These are phyloP conservation scores for Alternaria infectoria DNA, from an alignment of 2,329 filamentous ascomycete species.

Conservation along the genomic window DNA sequence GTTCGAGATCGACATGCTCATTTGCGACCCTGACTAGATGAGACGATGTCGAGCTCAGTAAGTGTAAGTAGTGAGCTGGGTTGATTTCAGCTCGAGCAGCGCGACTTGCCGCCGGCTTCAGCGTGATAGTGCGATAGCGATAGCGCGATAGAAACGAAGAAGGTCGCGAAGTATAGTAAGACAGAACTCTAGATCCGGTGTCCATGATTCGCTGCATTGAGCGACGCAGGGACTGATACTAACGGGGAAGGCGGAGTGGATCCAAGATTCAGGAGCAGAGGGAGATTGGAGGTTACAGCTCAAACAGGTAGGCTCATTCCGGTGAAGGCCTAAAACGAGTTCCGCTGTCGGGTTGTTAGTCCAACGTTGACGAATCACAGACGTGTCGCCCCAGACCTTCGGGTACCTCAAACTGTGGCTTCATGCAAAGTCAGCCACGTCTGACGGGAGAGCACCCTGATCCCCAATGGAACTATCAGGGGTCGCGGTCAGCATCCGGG, in stretches of 20 bases:
- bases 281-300: neutral
- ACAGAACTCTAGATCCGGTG: conserved; percentile 14
- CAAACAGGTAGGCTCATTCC: conserved; percentile 11
- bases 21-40: neutral
- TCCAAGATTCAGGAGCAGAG: conserved; percentile 2
- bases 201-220: neutral
- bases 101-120: neutral
- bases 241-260: conserved; percentile 10
- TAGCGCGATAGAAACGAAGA: neutral
- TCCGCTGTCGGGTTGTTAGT: conserved; percentile 17
- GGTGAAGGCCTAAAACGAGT: conserved; percentile 12
- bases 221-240: neutral
- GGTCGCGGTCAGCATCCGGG: conserved; percentile 1
- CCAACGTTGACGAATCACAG: conserved; percentile 19
- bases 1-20: neutral
- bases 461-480: conserved; percentile 1
- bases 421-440: conserved; percentile 28
- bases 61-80: neutral
- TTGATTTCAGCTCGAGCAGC: neutral
- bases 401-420: conserved; percentile 26
- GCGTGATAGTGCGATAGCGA: neutral
- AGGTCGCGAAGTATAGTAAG: neutral
- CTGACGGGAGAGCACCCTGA: conserved; percentile 9
- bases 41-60: neutral
- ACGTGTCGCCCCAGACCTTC: neutral